A percentile compares a stretch with the other conserved stretches of the same genome.
These are phyloP conservation scores for Sonneratia caseolaris DNA, from an alignment of 345 rosid genomes.

Conservation along the genomic window DNA sequence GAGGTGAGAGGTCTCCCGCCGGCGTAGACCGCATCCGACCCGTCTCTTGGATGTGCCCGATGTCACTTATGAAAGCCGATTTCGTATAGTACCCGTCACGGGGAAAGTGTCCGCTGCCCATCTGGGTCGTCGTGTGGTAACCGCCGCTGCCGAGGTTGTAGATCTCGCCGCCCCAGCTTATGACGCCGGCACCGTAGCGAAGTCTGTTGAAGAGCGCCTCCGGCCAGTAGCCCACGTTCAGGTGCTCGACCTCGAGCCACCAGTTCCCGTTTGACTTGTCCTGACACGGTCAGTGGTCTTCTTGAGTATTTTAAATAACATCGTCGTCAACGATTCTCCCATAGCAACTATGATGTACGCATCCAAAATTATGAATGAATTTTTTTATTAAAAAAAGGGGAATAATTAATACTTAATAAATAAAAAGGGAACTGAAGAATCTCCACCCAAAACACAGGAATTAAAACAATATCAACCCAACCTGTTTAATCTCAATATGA, in stretches of 20 bases:
- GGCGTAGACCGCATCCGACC: background rate
- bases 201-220: conserved; percentile 18
- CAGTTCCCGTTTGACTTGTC: conserved; percentile 26
- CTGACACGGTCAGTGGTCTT: conserved; percentile 5
- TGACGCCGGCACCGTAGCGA: conserved; percentile 11
- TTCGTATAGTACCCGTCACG: background rate
- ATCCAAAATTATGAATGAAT: background rate
- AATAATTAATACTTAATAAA: background rate
- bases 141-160: conserved; percentile 9
- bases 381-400: background rate
- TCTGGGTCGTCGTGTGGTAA: conserved; percentile 1
- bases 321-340: background rate
- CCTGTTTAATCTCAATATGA: background rate
- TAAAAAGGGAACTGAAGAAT: too few relatives aligned
- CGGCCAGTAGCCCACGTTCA: conserved; percentile 33
- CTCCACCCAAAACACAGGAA: too few relatives aligned
- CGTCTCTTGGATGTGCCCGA: background rate
- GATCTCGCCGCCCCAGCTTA: conserved; percentile 42
- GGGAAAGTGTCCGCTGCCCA: conserved; percentile 1
- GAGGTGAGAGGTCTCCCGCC: background rate
- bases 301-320: too few relatives aligned
- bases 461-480: background rate
- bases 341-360: background rate
- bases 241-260: conserved; percentile 24
- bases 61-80: background rate